Base-by-base conservation (phyloP, 495 filamentous ascomycete species). In the Aspergillus sparsus region DNA sequence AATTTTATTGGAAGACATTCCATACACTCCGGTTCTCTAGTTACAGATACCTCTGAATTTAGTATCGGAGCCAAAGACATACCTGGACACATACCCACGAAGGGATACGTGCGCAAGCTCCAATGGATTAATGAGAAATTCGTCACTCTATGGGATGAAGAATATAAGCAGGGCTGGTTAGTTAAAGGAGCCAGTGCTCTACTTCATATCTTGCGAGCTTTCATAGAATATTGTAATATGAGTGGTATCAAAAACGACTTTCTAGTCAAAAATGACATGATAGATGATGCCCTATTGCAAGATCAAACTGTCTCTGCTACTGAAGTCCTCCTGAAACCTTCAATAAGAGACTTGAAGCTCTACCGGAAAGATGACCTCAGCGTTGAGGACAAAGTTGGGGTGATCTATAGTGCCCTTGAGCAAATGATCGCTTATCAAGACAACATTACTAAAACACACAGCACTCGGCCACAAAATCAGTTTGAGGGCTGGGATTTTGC, bases 171-270 rank as follows among this genome's bases (percentile, higher is more conserved):
- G 31, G 37, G 37, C 13, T 57, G 54, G 54, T 33, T 57, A 9
- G 54, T 57, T 13, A 46, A 57, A 31, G 54, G 54, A 8, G 54
- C 54, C 13, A 21, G 54, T 21, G 54, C 54, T 34, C 32, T 57
- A 16, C 39, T 46, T 4, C 54, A 57, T 16, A 3, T 57, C 13
- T 18, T 57, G 2, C 47, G 47, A 18, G 27, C 42, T 0, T 45
- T 41, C 11, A 3, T 50, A 1, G 27, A 50, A 50, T 16, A 34
- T 16, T n/a, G 31, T 31, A 31, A 27, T n/a, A 31, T 21, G 6
- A 12, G 27, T 27, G 15, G 31, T 16, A 11, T 50, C 1, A 31
- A 50, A 10, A 31, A 31, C 11, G 47, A 18, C 3, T 31, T 50
- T 21, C 16, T 50, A 6, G 18, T 21, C 3, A 31, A 31, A 7